Base-by-base conservation (phyloP, 106 monocot species). In the Dioscorea dumetorum region DNA sequence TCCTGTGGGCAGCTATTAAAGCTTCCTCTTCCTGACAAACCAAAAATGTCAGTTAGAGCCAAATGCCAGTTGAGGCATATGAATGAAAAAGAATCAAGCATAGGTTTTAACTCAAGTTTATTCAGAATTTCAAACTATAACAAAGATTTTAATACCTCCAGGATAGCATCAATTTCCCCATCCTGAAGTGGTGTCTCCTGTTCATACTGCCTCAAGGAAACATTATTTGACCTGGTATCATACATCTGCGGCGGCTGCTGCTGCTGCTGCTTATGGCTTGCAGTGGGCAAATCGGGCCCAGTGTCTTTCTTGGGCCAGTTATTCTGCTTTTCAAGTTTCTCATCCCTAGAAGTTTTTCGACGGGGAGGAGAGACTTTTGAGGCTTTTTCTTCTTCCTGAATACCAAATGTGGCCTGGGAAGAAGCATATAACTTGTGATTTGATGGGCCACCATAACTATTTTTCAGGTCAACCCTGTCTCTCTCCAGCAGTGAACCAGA, bases 1-100 rank as follows among this genome's bases (percentile, higher is more conserved):
- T 93, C 57, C 93, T 76, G 59, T 94, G 93, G 74, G 93, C 86
- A 49, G 84, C 76, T 64, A 94, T 86, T 50, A 94, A 64, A 73
- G 86, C 93, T 57, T 86, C 85, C 58, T 86, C 85, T 76, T 86
- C 85, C 85, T 63, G n/a, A 48, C 24, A 67, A 67, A 4, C 24
- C 60, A 60, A 60, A 17, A 50, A 41, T 28, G 28, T 3, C 3
- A 28, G 28, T 28, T 28, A 28, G 28, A 28, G 28, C 53, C 70
- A 34, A 24, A 33, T 51, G 12, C 13, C 22, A 4, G 68, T 48
- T 13, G 68, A 41, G 18, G 31, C n/a, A 71, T 31, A 22, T 20
- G 41, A 49, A 49, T 41, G 9, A 41, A 41, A 41, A 41, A 41
- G 6, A 41, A 3, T 28, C 41, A 41, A 41, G 9, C 41, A 6